Evolutionary conservation across 192 early-diverging fungal genomes (phyloP).

Genomic region (Pilobolus umbonatus): DNA sequence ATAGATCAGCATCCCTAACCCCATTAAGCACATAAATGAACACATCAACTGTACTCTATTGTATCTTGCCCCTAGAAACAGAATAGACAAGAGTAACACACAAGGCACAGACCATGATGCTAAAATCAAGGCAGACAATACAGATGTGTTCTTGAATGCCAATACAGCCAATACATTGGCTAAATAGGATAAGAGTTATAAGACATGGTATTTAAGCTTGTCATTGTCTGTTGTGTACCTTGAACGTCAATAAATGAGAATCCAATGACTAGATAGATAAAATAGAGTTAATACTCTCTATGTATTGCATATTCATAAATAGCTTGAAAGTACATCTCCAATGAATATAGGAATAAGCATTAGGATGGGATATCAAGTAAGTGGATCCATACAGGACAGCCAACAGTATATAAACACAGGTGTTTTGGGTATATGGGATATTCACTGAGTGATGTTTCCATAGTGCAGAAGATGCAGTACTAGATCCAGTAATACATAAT

Average conservation of each 20-base stretch:
- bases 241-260: slow-evolving; percentile 20
- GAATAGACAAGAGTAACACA: slow-evolving; percentile 21
- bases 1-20: slow-evolving; percentile 24
- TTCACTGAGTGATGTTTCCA: slow-evolving; percentile 15
- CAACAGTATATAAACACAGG: slow-evolving; percentile 13
- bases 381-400: slow-evolving; percentile 13
- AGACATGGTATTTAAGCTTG: neutral
- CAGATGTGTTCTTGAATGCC: slow-evolving; percentile 33
- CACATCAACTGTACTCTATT: slow-evolving; percentile 7
- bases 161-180: slow-evolving; percentile 27
- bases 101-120: slow-evolving; percentile 32
- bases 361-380: neutral
- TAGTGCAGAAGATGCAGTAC: slow-evolving; percentile 20
- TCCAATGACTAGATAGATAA: slow-evolving; percentile 4
- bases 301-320: neutral
- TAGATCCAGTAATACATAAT: slow-evolving; percentile 22
- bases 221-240: neutral
- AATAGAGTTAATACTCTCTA: neutral
- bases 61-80: slow-evolving; percentile 15
- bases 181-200: neutral
- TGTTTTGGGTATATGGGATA: slow-evolving; percentile 21
- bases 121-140: slow-evolving; percentile 26
- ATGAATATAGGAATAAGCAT: neutral
- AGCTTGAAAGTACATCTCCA: neutral
- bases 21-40: slow-evolving; percentile 16